These are phyloP conservation scores for Pisolithus microcarpus DNA, from an alignment of 768 basidiomycete species.

Conservation along the genomic window DNA sequence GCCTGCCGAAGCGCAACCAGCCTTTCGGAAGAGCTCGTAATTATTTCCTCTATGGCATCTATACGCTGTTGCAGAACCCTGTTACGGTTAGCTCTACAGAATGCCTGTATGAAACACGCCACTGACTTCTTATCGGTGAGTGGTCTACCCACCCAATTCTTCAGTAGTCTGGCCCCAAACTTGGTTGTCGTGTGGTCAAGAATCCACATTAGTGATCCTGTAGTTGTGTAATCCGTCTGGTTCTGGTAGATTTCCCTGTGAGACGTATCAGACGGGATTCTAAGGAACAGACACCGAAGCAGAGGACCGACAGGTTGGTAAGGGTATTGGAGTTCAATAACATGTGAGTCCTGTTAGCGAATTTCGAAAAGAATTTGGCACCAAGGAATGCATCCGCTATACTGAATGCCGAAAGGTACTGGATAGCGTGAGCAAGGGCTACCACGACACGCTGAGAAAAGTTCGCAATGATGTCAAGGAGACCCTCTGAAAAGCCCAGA, in stretches of 20 bases:
- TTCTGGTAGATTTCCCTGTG: slow-evolving; percentile 84
- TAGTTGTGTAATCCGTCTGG: slow-evolving; percentile 66
- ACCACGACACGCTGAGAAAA: slow-evolving; percentile 67
- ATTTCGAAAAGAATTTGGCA: slow-evolving; percentile 71
- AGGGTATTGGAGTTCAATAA: slow-evolving; percentile 83
- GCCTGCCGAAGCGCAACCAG: slow-evolving; percentile 60
- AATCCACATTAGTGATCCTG: slow-evolving; percentile 78
- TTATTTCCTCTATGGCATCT: slow-evolving; percentile 82
- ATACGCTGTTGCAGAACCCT: slow-evolving; percentile 72
- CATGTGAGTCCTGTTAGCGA: slow-evolving; percentile 77
- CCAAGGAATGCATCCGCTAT: slow-evolving; percentile 75
- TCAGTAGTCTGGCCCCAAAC: slow-evolving; percentile 80
- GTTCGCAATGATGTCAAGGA: slow-evolving; percentile 54
- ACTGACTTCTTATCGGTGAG: slow-evolving; percentile 63
- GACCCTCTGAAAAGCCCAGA: slow-evolving; percentile 36
- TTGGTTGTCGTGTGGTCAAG: slow-evolving; percentile 82
- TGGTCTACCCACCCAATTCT: slow-evolving; percentile 82
- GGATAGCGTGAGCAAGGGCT: slow-evolving; percentile 65
- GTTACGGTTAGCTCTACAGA: not conserved
- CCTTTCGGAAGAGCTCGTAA: slow-evolving; percentile 49
- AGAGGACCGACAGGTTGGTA: slow-evolving; percentile 52
- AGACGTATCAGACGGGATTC: not conserved
- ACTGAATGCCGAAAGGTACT: slow-evolving; percentile 65
- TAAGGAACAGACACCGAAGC: not conserved
- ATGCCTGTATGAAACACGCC: slow-evolving; percentile 1